Evolutionary conservation across 768 basidiomycete genomes (phyloP).

Genomic region (Mycena polygramma): DNA sequence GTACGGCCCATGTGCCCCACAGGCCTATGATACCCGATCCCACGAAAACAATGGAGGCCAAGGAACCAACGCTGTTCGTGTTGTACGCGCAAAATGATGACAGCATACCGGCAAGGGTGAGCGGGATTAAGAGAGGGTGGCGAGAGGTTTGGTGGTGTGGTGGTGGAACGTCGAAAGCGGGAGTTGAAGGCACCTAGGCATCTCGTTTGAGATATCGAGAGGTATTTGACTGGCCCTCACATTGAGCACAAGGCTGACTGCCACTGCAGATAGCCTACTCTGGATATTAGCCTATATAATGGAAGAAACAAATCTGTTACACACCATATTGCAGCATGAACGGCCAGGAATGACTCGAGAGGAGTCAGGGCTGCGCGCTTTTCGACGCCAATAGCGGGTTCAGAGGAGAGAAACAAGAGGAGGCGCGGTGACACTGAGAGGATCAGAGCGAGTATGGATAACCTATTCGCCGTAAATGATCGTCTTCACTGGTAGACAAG

Average conservation of each 20-base stretch:
- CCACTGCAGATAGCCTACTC: slow-evolving; percentile 57
- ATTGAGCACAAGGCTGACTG: slow-evolving; percentile 69
- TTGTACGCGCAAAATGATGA: slow-evolving; percentile 79
- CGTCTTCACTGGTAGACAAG: neutral
- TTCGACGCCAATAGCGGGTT: slow-evolving; percentile 49
- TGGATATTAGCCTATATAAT: too few species aligned
- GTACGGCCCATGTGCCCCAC: slow-evolving; percentile 81
- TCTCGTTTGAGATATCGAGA: slow-evolving; percentile 20
- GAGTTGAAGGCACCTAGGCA: slow-evolving; percentile 60
- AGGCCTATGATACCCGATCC: slow-evolving; percentile 66
- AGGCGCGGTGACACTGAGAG: slow-evolving; percentile 71
- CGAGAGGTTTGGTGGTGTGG: slow-evolving; percentile 40
- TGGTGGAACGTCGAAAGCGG: slow-evolving; percentile 49
- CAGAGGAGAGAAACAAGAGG: slow-evolving; percentile 76
- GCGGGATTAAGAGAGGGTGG: slow-evolving; percentile 76
- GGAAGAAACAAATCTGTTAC: too few species aligned
- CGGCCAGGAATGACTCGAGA: slow-evolving; percentile 76
- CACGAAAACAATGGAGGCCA: slow-evolving; percentile 65
- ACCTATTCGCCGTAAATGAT: slow-evolving; percentile 41
- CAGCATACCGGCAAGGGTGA: slow-evolving; percentile 65
- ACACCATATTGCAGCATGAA: slow-evolving; percentile 72
- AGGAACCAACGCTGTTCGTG: slow-evolving; percentile 65
- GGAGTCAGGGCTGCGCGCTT: slow-evolving; percentile 65
- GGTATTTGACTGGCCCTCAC: slow-evolving; percentile 52
- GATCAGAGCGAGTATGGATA: slow-evolving; percentile 50